Conservation (phyloP, 257 asterid genomes). For the Solanum tarapatanum region DNA sequence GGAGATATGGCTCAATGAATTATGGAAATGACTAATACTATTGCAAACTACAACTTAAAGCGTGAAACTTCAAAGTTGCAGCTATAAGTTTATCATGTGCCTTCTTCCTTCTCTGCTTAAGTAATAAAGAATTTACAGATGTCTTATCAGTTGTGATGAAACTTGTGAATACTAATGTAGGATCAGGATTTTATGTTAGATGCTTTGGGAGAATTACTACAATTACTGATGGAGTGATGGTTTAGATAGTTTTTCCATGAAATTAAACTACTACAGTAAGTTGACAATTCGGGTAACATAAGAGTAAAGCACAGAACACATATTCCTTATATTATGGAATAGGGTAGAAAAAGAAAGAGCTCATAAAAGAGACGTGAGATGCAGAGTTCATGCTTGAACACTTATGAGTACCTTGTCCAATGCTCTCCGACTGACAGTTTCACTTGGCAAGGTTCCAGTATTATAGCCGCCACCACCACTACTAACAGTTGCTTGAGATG, state of each 20-base stretch:
- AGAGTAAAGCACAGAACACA: neutral
- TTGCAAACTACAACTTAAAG: neutral
- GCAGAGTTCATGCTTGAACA: neutral
- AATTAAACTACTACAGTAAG: neutral
- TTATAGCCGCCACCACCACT: conserved; percentile 9
- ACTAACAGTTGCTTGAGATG: conserved; percentile 22
- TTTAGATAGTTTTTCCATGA: neutral
- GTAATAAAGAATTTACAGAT: neutral
- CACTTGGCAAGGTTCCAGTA: conserved; percentile 37
- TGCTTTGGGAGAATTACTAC: neutral
- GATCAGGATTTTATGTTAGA: neutral
- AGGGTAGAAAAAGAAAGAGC: neutral
- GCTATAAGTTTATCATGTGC: neutral
- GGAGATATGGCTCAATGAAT: neutral
- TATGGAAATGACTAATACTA: neutral
- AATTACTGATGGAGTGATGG: neutral
- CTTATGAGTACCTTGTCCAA: conserved; percentile 64
- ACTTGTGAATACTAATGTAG: neutral
- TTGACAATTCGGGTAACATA: neutral
- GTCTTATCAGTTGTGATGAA: neutral
- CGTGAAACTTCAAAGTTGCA: neutral
- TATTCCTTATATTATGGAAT: neutral
- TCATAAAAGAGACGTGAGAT: neutral
- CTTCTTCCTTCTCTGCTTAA: neutral
- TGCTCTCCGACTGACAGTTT: conserved; percentile 87